Evolutionary conservation across 106 monocot species (phyloP), one percentile per base, ranked within the genome.

Genomic region (Vanilla planifolia): DNA sequence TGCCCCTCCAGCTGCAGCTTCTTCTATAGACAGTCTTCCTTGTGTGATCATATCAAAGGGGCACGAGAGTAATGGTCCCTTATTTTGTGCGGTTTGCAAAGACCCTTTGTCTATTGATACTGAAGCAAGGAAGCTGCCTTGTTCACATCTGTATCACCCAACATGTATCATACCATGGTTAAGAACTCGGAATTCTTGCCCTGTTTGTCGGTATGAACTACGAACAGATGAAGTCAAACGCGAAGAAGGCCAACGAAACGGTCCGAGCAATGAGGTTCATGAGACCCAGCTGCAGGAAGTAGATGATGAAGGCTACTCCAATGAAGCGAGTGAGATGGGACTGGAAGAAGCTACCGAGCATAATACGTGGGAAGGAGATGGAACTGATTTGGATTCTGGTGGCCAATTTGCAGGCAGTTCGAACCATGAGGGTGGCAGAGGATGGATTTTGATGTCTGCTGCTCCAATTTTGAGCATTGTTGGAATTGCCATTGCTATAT

Each of bases 101-200:
- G 96, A 91, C 22, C 59, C 47, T 8, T 34, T 96, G 24, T 29
- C 33, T 0, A 50, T 67, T 14, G 61, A 65, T 32, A 60, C 69
- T 22, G 65, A 74, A 77, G 86, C 79, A 14, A 81, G 64, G 15
- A 71, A 73, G 48, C 76, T 96, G 16, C 96, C 91, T 0, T 96
- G 91, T 45, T 48, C 27, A 33, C 91, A 96, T 48, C 60, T 96
- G 10, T 96, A 91, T 67, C 96, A 96, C 59, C 63, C 80, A 3
- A 52, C 50, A 1, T 96, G 90, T 42, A 96, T 96, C 50, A 51
- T 84, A 13, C 96, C 91, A 48, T 96, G 96, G 96, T 64, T 96
- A 17, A 61, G 57, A 11, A 46, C 75, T n/a, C 75, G 91, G 43
- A 96, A 91, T 63, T 80, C 96, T n/a, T 96, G 96, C 62, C 96